Base-by-base conservation (phyloP, 768 basidiomycete genomes). In the Rhodotorula graminis region DNA sequence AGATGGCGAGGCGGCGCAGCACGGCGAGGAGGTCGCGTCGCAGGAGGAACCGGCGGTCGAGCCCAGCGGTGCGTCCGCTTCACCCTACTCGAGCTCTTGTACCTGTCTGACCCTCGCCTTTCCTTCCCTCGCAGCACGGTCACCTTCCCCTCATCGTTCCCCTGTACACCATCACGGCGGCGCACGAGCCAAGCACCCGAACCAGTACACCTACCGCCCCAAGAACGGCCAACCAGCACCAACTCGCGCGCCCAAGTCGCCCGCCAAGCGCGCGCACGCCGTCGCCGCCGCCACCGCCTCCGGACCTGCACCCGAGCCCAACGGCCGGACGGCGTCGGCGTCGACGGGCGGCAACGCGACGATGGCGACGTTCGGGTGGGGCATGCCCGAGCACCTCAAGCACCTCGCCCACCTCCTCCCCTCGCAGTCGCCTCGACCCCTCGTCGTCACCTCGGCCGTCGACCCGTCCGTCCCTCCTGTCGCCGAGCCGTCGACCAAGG, bases 321-420 rank as follows among this genome's bases (percentile, higher is more conserved):
- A 55, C n/a, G n/a, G 53, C 15, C 23, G 25, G 50, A 7, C 25
- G 25, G 23, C 50, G 25, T 25, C 25, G 25, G 12, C 46, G 47
- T 37, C 18, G 8, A 11, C 46, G 2, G 8, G 21, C 33, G 37
- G 55, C 52, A 49, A n/a, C 47, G 42, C 62, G 19, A 15, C 61
- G 33, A 37, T 65, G 55, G 47, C 29, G 29, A 56, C 60, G 19
- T 78, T 81, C 16, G 64, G 73, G 9, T 98, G 94, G 93, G 87
- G 88, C 68, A 84, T 98, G 61, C 94, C 94, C 14, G 94, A 97
- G 83, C 94, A 96, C 82, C 86, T 97, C 58, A 86, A 89, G 0
- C 91, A 94, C 79, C 87, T 95, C 73, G 86, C 89, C 76, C 86
- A 87, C 77, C 89, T 93, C 82, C 84, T 98, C 12, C 93, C 93